Percentiles rank a stretch among this genome's conserved stretches.
These are phyloP conservation scores for Ramaria rubella DNA, from an alignment of 768 basidiomycete genomes.

Conservation along the genomic window DNA sequence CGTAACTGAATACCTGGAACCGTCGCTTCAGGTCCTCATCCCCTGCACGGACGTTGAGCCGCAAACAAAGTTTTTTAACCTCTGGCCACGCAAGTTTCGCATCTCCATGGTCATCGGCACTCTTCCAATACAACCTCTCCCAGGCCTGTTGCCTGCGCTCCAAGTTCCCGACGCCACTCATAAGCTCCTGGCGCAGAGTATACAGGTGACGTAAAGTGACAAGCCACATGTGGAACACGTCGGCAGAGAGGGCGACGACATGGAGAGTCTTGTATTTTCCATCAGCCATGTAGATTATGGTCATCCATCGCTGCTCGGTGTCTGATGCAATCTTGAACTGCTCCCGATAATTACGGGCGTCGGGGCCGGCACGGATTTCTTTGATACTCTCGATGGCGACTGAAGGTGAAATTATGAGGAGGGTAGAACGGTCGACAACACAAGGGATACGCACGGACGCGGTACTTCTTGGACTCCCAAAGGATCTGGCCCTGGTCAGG, in stretches of 20 bases:
- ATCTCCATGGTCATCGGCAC: conserved; percentile 55
- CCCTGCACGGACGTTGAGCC: conserved; percentile 59
- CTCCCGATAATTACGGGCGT: conserved; percentile 64
- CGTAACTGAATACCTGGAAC: conserved; percentile 44
- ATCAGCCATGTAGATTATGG: conserved; percentile 73
- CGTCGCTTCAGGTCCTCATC: conserved; percentile 45
- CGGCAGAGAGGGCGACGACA: conserved; percentile 61
- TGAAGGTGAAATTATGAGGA: conserved; percentile 23
- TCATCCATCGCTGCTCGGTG: conserved; percentile 71
- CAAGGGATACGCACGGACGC: conserved; percentile 45
- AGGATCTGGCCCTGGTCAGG: conserved; percentile 75
- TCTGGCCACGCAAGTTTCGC: conserved; percentile 64
- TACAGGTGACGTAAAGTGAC: conserved; percentile 57
- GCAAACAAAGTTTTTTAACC: conserved; percentile 60
- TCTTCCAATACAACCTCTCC: conserved; percentile 81
- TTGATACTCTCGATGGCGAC: conserved; percentile 85
- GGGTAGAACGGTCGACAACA: neutral
- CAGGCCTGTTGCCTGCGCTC: conserved; percentile 64
- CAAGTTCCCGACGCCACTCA: conserved; percentile 40
- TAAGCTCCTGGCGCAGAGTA: conserved; percentile 60
- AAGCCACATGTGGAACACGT: conserved; percentile 60
- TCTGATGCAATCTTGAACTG: conserved; percentile 59
- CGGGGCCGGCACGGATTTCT: conserved; percentile 70
- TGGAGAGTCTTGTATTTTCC: conserved; percentile 82
- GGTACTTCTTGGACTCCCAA: conserved; percentile 67